phyloP scores from a whole-genome alignment of 2,329 filamentous ascomycete genomes.

The Bipolaris sorokiniana region DNA sequence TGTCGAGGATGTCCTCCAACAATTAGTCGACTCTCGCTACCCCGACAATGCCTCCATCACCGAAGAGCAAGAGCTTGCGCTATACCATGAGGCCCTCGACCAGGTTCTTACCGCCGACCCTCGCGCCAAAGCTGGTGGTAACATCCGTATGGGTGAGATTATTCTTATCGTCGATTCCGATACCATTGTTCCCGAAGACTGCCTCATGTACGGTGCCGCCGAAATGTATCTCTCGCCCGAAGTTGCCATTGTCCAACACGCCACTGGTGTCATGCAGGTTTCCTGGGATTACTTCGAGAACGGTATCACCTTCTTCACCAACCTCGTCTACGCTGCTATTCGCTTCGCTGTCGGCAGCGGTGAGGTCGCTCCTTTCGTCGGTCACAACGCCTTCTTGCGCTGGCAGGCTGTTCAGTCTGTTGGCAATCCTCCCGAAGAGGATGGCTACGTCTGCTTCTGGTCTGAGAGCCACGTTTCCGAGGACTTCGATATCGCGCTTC shows the following conservation, averaged over 20 bases:
- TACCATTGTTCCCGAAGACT: constrained; percentile 64
- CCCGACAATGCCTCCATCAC: constrained; percentile 33
- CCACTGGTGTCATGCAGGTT: constrained; percentile 72
- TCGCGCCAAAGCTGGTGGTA: constrained; percentile 76
- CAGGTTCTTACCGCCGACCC: constrained; percentile 72
- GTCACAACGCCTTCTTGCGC: constrained; percentile 75
- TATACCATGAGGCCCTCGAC: constrained; percentile 53
- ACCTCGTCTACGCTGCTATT: constrained; percentile 75
- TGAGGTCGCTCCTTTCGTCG: constrained; percentile 75
- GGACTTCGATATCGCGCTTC: constrained; percentile 75
- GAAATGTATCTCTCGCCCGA: constrained; percentile 81
- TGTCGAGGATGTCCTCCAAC: constrained; percentile 66
- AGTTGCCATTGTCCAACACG: constrained; percentile 77
- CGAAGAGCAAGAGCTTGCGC: constrained; percentile 42
- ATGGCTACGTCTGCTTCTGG: constrained; percentile 71
- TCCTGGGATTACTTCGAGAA: constrained; percentile 74
- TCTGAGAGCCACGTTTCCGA: constrained; percentile 77
- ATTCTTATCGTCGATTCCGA: constrained; percentile 64
- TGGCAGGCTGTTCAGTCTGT: constrained; percentile 69
- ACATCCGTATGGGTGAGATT: constrained; percentile 83
- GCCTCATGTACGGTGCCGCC: constrained; percentile 76
- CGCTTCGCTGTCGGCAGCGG: constrained; percentile 71
- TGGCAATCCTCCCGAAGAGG: constrained; percentile 51
- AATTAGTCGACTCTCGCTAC: constrained; percentile 51
- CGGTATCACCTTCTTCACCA: constrained; percentile 76